Conservation (phyloP, 1,284 basidiomycete species). For the Stygiomarasmius scandens region DNA sequence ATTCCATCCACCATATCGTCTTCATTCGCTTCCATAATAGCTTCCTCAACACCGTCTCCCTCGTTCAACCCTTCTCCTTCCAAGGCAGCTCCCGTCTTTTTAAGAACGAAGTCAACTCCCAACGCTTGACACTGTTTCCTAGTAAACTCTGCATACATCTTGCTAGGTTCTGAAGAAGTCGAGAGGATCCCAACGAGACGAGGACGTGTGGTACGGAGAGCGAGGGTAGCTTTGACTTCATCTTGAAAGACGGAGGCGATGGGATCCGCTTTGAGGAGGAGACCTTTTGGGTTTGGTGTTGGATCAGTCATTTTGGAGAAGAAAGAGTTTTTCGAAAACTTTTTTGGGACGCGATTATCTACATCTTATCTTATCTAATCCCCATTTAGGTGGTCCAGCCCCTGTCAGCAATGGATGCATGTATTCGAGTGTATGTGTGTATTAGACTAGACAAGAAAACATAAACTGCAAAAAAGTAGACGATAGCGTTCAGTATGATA, state of each 20-base stretch:
- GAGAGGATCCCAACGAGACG: constrained; percentile 93
- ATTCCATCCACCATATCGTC: constrained; percentile 89
- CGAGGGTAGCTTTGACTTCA: constrained; percentile 61
- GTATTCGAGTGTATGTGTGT: no score
- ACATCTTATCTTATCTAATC: neutral
- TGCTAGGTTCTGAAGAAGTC: constrained; percentile 85
- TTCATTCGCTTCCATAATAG: constrained; percentile 93
- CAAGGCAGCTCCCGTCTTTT: constrained; percentile 70
- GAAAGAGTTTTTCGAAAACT: no score
- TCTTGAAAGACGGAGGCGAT: constrained; percentile 70
- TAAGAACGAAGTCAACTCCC: constrained; percentile 86
- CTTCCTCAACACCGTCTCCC: constrained; percentile 84
- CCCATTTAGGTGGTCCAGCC: neutral
- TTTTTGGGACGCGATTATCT: no score
- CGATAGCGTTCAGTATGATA: neutral
- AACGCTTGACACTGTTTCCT: constrained; percentile 88
- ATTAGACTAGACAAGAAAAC: no score
- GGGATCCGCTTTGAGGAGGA: constrained; percentile 74
- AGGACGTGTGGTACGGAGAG: constrained; percentile 46
- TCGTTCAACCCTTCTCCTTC: constrained; percentile 45
- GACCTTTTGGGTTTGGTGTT: constrained; percentile 55
- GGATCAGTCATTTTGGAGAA: no score
- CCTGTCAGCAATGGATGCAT: no score
- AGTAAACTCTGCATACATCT: constrained; percentile 93
- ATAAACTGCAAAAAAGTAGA: neutral